Evolutionary conservation across 2,329 filamentous ascomycete species (phyloP).

Genomic region (Emericellopsis cladophorae): DNA sequence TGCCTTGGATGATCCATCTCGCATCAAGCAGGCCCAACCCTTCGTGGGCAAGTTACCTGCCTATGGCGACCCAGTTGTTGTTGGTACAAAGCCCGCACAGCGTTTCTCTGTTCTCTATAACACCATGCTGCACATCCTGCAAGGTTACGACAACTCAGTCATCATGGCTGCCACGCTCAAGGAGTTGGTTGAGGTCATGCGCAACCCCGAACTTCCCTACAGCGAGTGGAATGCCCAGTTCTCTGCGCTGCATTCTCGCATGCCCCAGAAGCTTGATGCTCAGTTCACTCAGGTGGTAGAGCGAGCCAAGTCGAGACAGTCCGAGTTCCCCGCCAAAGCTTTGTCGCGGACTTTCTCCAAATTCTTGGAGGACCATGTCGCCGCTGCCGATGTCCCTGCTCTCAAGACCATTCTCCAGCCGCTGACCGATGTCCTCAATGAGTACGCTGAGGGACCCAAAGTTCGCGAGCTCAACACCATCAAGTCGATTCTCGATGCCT

Average conservation of each 20-base stretch:
- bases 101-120: conserved; percentile 65
- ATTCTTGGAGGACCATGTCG: conserved; percentile 80
- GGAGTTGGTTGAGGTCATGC: conserved; percentile 80
- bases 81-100: conserved; percentile 87
- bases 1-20: conserved; percentile 84
- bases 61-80: conserved; percentile 72
- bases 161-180: conserved; percentile 83
- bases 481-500: conserved; percentile 64
- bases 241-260: conserved; percentile 90
- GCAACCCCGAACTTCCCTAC: conserved; percentile 82
- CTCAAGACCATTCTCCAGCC: conserved; percentile 64
- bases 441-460: conserved; percentile 82
- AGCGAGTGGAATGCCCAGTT: conserved; percentile 95
- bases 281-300: conserved; percentile 79
- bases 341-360: conserved; percentile 73
- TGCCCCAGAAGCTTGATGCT: conserved; percentile 85
- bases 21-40: conserved; percentile 91
- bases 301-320: conserved; percentile 60
- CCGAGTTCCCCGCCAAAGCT: conserved; percentile 86
- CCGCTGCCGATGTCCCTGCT: conserved; percentile 57
- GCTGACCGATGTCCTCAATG: conserved; percentile 62
- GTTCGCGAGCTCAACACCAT: conserved; percentile 79
- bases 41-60: conserved; percentile 86
- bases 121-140: conserved; percentile 76
- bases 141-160: conserved; percentile 93